Evolutionary conservation across 768 basidiomycete species (phyloP), one percentile per base, ranked within the genome.

Genomic region (Crucibulum laeve): DNA sequence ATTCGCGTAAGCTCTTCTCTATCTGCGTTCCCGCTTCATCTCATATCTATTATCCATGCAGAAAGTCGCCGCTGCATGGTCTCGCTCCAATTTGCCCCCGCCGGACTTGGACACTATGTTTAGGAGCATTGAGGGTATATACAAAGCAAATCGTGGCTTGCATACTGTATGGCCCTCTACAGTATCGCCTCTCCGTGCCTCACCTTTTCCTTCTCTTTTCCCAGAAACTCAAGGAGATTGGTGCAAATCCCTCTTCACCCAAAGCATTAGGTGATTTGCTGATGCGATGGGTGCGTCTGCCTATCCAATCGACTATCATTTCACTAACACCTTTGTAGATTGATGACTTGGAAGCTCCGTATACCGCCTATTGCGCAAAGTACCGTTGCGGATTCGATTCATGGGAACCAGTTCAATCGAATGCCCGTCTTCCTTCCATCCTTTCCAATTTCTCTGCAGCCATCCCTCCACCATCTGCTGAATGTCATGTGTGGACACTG

Each of bases 21-120:
- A 21, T 43, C 30, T 17, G 18, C 11, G 36, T 32, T 22, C 24
- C 26, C 34, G 42, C 25, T 38, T 42, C 14, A 34, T 56, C 38
- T 24, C 22, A 44, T 28, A 22, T 53, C 15, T 51, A 18, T 38
- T 30, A 30, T n/a, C 8, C 30, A 32, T 52, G 18, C 59, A 98
- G 93, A 91, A 88, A 80, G 88, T 96, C 4, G 96, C 96, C 7
- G 84, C 86, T n/a, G 96, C 96, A 38, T 99, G 96, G 96, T 96
- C 94, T 7, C 74, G 92, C 32, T 79, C 83, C 30, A 97, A 97
- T 62, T 83, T 99, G 28, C 96, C 96, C 14, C 96, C 96, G 13
- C 79, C 79, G 5, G 86, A 90, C 51, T 75, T 99, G 23, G 96
- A 99, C 63, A 65, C 75, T 41, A 95, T 98, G 89, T 99, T 99